Evolutionary conservation across 2,329 filamentous ascomycete species (phyloP).

Genomic region (Aureobasidium sp.): DNA sequence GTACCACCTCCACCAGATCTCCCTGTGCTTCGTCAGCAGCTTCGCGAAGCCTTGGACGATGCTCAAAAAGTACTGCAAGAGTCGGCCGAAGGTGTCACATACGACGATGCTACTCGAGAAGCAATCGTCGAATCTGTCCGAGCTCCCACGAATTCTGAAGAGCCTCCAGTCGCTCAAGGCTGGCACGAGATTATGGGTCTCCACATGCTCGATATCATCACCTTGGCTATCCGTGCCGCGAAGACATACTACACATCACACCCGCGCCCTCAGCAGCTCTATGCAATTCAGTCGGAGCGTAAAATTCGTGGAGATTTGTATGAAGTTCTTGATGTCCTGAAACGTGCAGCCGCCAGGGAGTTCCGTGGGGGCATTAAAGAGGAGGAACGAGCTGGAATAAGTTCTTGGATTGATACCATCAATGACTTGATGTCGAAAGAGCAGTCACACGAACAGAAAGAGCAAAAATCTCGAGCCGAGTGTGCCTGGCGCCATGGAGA

Average conservation of each 20-base stretch:
- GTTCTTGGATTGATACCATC: conserved; percentile 72
- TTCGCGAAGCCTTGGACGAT: conserved; percentile 61
- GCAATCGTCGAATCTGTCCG: conserved; percentile 7
- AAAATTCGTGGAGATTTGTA: conserved; percentile 78
- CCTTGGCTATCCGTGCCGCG: conserved; percentile 87
- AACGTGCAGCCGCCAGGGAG: conserved; percentile 80
- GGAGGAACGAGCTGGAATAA: conserved; percentile 70
- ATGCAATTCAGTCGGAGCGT: conserved; percentile 80
- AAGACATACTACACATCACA: conserved; percentile 96
- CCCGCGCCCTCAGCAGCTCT: conserved; percentile 75
- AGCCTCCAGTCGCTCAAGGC: conserved; percentile 42
- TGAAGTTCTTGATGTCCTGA: conserved; percentile 80
- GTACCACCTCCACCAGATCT: conserved; percentile 79
- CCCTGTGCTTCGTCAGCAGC: conserved; percentile 63
- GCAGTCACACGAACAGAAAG: conserved; percentile 68
- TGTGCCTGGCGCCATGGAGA: conserved; percentile 78
- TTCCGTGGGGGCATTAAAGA: conserved; percentile 76
- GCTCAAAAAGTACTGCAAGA: conserved; percentile 62
- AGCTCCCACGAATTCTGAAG: conserved; percentile 28
- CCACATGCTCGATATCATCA: conserved; percentile 86
- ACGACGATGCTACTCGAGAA: conserved; percentile 6
- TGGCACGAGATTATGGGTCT: conserved; percentile 88
- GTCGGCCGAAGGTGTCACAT: background rate
- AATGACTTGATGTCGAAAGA: conserved; percentile 70
- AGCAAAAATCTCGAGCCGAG: conserved; percentile 24